Percentiles rank a stretch among this genome's conserved stretches.
These are phyloP conservation scores for Talaromyces stipitatus DNA, from an alignment of 495 filamentous ascomycete species.

Conservation along the genomic window DNA sequence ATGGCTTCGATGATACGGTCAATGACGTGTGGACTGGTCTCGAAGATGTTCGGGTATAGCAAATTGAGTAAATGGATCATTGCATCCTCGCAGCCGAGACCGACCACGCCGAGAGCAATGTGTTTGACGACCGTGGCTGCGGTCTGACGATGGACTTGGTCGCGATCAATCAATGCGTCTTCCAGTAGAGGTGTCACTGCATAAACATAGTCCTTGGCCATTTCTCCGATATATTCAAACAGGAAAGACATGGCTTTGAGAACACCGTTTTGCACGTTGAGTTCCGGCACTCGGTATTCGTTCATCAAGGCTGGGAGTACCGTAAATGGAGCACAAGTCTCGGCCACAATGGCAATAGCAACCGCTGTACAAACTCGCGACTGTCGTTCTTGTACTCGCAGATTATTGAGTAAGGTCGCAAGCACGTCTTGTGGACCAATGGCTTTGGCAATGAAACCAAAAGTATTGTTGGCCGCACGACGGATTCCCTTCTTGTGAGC, in stretches of 20 bases:
- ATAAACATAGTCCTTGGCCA: constrained; percentile 99
- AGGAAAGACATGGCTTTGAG: constrained; percentile 95
- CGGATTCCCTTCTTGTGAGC: constrained; percentile 99
- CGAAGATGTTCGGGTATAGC: constrained; percentile 94
- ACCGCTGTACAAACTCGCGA: constrained; percentile 97
- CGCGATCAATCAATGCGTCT: constrained; percentile 94
- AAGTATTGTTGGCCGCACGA: constrained; percentile 98
- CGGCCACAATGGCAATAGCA: constrained; percentile 98
- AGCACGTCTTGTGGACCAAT: constrained; percentile 98
- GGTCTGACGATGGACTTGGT: constrained; percentile 97
- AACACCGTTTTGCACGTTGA: constrained; percentile 98
- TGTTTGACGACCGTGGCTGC: constrained; percentile 96
- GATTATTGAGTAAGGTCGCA: constrained; percentile 90
- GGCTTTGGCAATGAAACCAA: constrained; percentile 99
- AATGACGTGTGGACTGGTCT: constrained; percentile 97
- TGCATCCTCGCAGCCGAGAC: constrained; percentile 95
- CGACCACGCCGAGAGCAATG: constrained; percentile 90
- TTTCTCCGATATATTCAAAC: constrained; percentile 98
- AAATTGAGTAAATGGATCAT: constrained; percentile 97
- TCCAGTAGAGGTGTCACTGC: constrained; percentile 95
- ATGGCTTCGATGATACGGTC: constrained; percentile 96
- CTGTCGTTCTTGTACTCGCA: constrained; percentile 95
- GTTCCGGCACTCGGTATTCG: constrained; percentile 95
- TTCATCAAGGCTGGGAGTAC: constrained; percentile 99
- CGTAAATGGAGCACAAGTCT: constrained; percentile 98